Base-by-base conservation (phyloP, 176 grass and related monocot genomes). In the Melocanna baccifera region DNA sequence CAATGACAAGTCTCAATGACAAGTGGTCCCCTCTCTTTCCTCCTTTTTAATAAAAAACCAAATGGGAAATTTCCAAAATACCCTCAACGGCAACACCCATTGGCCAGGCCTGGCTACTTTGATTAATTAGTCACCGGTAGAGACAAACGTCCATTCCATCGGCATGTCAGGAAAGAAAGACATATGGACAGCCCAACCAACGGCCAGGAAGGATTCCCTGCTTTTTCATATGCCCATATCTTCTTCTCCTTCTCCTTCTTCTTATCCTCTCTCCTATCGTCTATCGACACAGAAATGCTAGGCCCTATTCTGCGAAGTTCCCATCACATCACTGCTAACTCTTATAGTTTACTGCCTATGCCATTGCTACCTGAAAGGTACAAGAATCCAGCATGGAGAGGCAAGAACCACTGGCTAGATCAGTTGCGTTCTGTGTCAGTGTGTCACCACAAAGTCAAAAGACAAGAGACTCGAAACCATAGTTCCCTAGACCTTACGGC, bases 121-220 rank as follows among this genome's bases (percentile, higher is more conserved):
- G 64, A 41, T 34, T 46, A 46, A 78, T 37, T 30, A 9, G 48
- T 69, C 83, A 78, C 42, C 58, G 10, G 11, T 61, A 29, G 23
- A 16, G 41, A 62, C 39, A 36, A 23, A 30, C 81, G 18, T 73
- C 42, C 26, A 64, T 74, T 43, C 81, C 45, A 53, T 23, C 22
- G 9, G 22, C 55, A n/a, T 23, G 55, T 10, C 20, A 2, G 55
- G 26, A 7, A 79, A 48, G 59, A 79, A 65, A 9, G 20, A 19
- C 25, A 28, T 48, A 45, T 28, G 15, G 83, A 90, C 88, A 86
- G 78, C 55, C 83, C 78, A 90, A 86, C 88, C 66, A 76, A 83
- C 88, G 88, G 83, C 53, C 63, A 76, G 3, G 52, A 62, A 55
- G 36, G 83, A 86, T 90, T 86, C 83, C 88, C 77, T 56, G 63